Conservation (phyloP, 371 early-diverging fungal species). For the Amoeboaphelidium occidentale region DNA sequence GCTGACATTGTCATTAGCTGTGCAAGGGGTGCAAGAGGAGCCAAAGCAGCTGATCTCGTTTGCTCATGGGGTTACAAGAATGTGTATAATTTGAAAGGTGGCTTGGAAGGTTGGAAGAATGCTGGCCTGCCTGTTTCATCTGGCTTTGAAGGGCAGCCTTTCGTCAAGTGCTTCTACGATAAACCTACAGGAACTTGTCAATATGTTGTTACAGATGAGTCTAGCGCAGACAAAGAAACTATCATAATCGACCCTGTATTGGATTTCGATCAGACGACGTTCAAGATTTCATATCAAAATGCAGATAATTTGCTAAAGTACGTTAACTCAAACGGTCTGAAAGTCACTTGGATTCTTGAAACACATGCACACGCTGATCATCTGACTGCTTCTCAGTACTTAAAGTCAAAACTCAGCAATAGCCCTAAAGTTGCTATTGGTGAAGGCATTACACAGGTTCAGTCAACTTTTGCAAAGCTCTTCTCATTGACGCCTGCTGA, state of each 20-base stretch:
- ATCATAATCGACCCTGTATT: conserved; percentile 10
- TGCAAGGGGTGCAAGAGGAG: too few species aligned
- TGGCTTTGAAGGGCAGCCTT: too few species aligned
- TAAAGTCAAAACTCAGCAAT: conserved; percentile 4
- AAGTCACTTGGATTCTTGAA: conserved; percentile 5
- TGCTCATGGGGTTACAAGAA: too few species aligned
- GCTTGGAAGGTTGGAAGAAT: too few species aligned
- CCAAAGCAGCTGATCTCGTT: too few species aligned
- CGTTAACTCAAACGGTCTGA: conserved; percentile 1
- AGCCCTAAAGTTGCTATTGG: conserved; percentile 6
- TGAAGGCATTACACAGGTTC: conserved; percentile 6
- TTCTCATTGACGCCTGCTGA: conserved; percentile 1
- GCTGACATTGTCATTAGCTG: too few species aligned
- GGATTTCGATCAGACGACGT: conserved; percentile 4
- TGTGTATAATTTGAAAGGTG: too few species aligned
- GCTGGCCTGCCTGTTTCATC: too few species aligned
- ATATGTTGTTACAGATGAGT: conserved; percentile 3
- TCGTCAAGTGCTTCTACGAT: conserved; percentile 7
- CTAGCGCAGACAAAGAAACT: conserved; percentile 1
- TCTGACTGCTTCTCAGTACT: conserved; percentile 7
- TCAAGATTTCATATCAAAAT: conserved; percentile 1
- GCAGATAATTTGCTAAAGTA: conserved; percentile 6
- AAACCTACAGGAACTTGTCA: conserved; percentile 2
- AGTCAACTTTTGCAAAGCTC: conserved; percentile 3
- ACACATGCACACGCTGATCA: conserved; percentile 10